Conservation (phyloP, 768 basidiomycete species). For the Clathrus columnatus region DNA sequence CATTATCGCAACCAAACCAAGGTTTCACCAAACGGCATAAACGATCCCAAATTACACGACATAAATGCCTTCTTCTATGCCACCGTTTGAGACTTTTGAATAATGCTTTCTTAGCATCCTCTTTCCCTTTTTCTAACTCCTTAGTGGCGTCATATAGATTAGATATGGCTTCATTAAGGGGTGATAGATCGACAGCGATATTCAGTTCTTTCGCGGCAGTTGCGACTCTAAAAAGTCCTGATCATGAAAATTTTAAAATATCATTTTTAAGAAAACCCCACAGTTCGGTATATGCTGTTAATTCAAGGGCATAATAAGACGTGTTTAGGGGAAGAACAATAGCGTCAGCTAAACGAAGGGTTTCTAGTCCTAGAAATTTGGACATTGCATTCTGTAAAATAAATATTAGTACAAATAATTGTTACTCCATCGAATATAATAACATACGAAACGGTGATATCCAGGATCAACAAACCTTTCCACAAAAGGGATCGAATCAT, state of each 20-base stretch:
- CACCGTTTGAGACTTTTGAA: constrained; percentile 25
- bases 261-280: constrained; percentile 21
- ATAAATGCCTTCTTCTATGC: constrained; percentile 1
- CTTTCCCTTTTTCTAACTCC: constrained; percentile 22
- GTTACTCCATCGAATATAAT: neutral
- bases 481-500: constrained; percentile 65
- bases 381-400: constrained; percentile 49
- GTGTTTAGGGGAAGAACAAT: constrained; percentile 59
- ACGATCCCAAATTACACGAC: constrained; percentile 4
- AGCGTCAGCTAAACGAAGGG: constrained; percentile 43
- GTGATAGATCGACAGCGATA: constrained; percentile 1
- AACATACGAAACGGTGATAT: constrained; percentile 60
- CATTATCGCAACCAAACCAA: neutral
- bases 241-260: neutral
- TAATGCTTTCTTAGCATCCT: constrained; percentile 28
- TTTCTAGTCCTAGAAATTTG: constrained; percentile 49
- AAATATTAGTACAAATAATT: neutral
- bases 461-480: constrained; percentile 67
- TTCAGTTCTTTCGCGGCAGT: neutral
- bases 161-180: constrained; percentile 23
- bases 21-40: constrained; percentile 5
- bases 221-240: constrained; percentile 1
- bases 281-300: constrained; percentile 44
- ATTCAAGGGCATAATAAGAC: constrained; percentile 53
- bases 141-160: constrained; percentile 21